Conservation (phyloP, 164 flowering plant genomes). For the Platanus orientalis region DNA sequence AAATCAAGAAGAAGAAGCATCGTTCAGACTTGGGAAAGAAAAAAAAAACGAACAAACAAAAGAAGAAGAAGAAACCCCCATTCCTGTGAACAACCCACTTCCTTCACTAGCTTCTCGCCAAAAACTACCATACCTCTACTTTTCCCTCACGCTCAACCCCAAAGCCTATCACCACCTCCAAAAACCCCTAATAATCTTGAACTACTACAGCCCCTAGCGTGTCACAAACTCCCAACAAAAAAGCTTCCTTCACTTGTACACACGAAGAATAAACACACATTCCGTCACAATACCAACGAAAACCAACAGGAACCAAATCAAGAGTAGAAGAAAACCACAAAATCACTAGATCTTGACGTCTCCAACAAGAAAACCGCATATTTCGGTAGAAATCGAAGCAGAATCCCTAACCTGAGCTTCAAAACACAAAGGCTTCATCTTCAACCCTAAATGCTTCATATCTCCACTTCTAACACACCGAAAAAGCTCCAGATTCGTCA, state of each 20-base stretch:
- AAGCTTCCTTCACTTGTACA: background rate
- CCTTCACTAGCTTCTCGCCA: constrained; percentile 13
- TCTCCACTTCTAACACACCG: background rate
- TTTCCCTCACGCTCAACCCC: background rate
- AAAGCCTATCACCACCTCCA: constrained; percentile 4
- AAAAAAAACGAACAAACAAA: too few relatives aligned
- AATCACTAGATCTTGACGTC: constrained; percentile 8
- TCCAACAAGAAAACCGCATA: background rate
- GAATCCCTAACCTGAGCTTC: constrained; percentile 5
- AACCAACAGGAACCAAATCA: background rate
- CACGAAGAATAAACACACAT: background rate
- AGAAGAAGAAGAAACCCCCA: too few relatives aligned
- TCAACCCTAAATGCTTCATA: background rate
- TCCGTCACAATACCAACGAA: background rate
- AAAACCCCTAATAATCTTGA: background rate
- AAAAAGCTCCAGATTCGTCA: constrained; percentile 1
- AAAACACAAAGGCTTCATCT: background rate
- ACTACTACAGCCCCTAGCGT: constrained; percentile 1
- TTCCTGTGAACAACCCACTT: background rate
- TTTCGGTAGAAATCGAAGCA: background rate
- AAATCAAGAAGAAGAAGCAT: too few relatives aligned
- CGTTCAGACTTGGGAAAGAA: too few relatives aligned
- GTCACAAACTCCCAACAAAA: background rate
- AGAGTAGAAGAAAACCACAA: background rate
- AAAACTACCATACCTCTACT: constrained; percentile 18